phyloP scores from a whole-genome alignment of 345 rosid species.

The Eucalyptus cloeziana region DNA sequence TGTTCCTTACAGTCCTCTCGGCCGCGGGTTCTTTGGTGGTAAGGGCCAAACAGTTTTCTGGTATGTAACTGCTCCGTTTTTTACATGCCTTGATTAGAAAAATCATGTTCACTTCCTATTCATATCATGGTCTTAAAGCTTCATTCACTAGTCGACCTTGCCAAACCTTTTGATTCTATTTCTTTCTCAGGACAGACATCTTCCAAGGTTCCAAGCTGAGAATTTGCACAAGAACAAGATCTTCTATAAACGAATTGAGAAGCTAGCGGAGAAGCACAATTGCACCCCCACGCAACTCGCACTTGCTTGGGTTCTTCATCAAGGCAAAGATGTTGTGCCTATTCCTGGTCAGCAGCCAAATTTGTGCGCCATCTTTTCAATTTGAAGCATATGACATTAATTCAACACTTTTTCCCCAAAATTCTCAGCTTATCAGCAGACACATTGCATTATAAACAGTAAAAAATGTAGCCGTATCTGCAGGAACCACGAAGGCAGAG shows the following conservation, averaged over 20 bases:
- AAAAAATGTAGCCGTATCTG: neutral
- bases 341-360: constrained; percentile 19
- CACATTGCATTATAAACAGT: neutral
- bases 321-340: constrained; percentile 22
- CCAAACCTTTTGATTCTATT: neutral
- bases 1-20: constrained; percentile 7
- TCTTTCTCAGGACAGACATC: neutral
- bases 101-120: neutral
- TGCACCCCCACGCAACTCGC: constrained; percentile 29
- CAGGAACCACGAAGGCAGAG: constrained; percentile 37
- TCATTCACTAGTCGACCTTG: neutral
- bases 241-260: constrained; percentile 6
- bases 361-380: neutral
- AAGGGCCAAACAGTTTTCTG: neutral
- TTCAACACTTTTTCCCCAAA: neutral
- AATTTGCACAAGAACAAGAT: neutral
- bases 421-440: neutral
- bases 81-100: neutral
- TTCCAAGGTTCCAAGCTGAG: neutral
- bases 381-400: neutral
- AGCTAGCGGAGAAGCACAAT: constrained; percentile 10
- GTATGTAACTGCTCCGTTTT: neutral
- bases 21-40: neutral
- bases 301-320: constrained; percentile 31
- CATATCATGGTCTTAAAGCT: neutral